Conservation (phyloP, 208 protist genomes). For the Leishmania aethiopica region DNA sequence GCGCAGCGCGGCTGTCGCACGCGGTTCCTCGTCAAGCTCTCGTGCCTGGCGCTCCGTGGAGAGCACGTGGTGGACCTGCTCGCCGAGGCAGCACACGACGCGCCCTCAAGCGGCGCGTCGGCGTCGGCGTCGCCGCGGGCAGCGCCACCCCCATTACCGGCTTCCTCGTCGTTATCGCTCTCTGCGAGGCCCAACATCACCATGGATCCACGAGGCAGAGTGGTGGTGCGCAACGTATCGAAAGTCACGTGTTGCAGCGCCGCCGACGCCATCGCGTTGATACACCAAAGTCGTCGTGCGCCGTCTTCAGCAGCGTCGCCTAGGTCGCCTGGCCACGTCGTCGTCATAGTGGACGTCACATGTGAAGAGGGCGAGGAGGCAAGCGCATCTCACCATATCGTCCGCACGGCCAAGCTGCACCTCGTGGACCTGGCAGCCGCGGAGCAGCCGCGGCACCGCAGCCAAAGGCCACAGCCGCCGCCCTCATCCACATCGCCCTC, state of each 20-base stretch:
- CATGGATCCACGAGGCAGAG: conserved; percentile 23
- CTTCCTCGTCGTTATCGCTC: neutral
- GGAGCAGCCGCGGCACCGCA: conserved; percentile 48
- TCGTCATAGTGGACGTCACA: conserved; percentile 83
- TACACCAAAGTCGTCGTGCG: conserved; percentile 8
- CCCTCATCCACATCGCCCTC: neutral
- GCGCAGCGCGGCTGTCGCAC: neutral
- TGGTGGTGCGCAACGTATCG: conserved; percentile 12
- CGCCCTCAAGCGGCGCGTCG: neutral
- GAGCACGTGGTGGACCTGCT: conserved; percentile 28
- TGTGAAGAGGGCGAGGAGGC: conserved; percentile 14
- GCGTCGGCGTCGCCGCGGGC: too few species aligned
- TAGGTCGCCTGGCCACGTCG: conserved; percentile 44
- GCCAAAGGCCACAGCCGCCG: conserved; percentile 15
- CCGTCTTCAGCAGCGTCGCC: neutral
- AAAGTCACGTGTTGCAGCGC: conserved; percentile 10
- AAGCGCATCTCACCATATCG: conserved; percentile 35
- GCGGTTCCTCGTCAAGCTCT: conserved; percentile 9
- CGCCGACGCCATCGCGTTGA: neutral
- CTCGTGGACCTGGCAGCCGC: conserved; percentile 92
- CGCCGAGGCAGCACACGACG: conserved; percentile 4
- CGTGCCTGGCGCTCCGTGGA: conserved; percentile 16
- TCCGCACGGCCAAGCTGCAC: conserved; percentile 60
- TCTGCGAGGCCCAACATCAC: conserved; percentile 16
- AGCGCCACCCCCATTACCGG: neutral